Base-by-base conservation (phyloP, 176 grass and related monocot genomes). In the Rhynchospora tenuis region DNA sequence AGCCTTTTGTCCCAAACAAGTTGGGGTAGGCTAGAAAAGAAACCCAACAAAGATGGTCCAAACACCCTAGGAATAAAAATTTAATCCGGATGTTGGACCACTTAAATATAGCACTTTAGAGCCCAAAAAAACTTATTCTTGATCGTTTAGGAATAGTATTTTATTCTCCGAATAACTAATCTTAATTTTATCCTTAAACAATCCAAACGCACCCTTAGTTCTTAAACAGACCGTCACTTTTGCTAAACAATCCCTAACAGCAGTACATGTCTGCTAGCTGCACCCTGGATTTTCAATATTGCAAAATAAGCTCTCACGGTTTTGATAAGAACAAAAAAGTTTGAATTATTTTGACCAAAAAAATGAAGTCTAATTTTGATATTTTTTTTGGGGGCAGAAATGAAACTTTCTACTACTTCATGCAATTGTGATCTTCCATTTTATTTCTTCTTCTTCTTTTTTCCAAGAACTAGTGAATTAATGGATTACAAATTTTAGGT, bases 401-500 rank as follows among this genome's bases (percentile, higher is more conserved):
- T 23, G 26, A 81, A 63, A 24, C 1, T 74, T 87, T 82, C 72
- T 54, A 54, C 12, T 75, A 3, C 23, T 54, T 75, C 24, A 1
- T 8, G 12, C 46, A 74, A 74, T 27, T 28, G 46, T 26, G 71
- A 27, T 74, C 11, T 27, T 74, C 46, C 22, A 12, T 51, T 12
- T 12, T n/a, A n/a, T n/a, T 74, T 74, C 51, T 74, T 27, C 15
- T 17, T n/a, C 12, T 24, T 29, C 15, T 29, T 16, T 70, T 70
- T 9, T 44, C 28, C 15, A 28, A 54, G 22, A 75, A 87, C 10
- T 73, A 63, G 44, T 13, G 33, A 78, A 62, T 28, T 4, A 19
- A 67, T 69, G 7, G 58, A 47, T 65, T 28, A 26, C 44, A 23
- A 56, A 19, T 59, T 83, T 82, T 31, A 83, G 84, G 29, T 62